Evolutionary conservation across 2,329 filamentous ascomycete genomes (phyloP), one percentile per base, ranked within the genome.

Genomic region (Colletotrichum sp.): DNA sequence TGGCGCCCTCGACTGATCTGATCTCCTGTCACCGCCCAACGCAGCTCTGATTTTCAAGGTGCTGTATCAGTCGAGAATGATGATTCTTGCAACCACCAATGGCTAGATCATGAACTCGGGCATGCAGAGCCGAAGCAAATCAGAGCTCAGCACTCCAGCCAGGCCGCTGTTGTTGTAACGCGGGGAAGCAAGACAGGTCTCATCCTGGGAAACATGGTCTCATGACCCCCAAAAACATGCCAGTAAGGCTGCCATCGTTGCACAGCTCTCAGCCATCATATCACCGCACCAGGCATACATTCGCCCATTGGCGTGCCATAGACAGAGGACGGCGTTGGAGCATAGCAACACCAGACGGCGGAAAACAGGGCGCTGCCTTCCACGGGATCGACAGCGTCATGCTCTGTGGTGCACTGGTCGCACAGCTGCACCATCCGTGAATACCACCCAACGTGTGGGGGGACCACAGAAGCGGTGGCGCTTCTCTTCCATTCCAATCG

Each of bases 31-130:
- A 68, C 57, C 52, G 28, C 30, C 57, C 60, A 67, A 52, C 52
- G 55, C 68, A 52, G 68, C 30, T 55, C 32, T 25, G 19, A 48
- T 19, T 36, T 39, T 72, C 32, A 34, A 72, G 27, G 44, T 55
- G 25, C 44, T 57, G 44, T 36, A 44, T 69, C 74, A 69, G 44
- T 68, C 59, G 74, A 76, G 44, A 68, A 74, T 73, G 64, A 68
- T 76, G 59, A 74, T 68, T 39, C 6, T 30, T 19, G 22, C 22
- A 44, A 57, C 48, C 32, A 48, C 22, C 32, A 11, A 52, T 4
- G 13, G 32, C 57, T 19, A 67, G 57, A 55, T 68, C n/a, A 59
- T 34, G 28, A 34, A 63, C 59, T 15, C n/a, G 59, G 30, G 16
- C 30, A 25, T 15, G 30, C 27, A 32, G 28, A 63, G 30, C 28